Conservation (phyloP, 768 basidiomycete genomes). For the Lactifluus echinatus region DNA sequence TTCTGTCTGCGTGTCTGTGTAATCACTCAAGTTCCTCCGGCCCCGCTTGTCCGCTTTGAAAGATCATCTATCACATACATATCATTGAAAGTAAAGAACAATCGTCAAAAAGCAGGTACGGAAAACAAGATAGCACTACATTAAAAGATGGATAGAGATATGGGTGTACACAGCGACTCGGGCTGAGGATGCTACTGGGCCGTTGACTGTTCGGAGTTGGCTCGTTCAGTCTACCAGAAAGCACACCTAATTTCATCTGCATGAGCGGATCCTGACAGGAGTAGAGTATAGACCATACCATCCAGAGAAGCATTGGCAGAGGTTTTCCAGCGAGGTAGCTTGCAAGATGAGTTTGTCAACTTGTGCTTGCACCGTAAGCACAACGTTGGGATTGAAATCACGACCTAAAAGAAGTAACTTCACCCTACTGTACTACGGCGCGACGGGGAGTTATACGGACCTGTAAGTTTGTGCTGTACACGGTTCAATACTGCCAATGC, state of each 20-base stretch:
- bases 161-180: neutral
- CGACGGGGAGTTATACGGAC: constrained; percentile 32
- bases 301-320: constrained; percentile 95
- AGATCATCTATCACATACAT: neutral
- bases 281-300: constrained; percentile 43
- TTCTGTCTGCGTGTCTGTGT: too few species aligned
- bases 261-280: neutral
- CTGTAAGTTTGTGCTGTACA: constrained; percentile 91
- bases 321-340: constrained; percentile 88
- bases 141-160: constrained; percentile 12
- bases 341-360: constrained; percentile 91
- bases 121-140: constrained; percentile 11
- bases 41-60: neutral
- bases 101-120: neutral
- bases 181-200: neutral
- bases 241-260: constrained; percentile 29
- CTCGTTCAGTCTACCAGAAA: constrained; percentile 30
- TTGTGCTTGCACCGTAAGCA: constrained; percentile 68
- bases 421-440: neutral
- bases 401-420: constrained; percentile 47
- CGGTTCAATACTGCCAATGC: constrained; percentile 91
- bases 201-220: neutral
- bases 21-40: too few species aligned
- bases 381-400: constrained; percentile 84
- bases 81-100: neutral